Base-by-base conservation (phyloP, 129 eudicot genomes). In the Centaurea solstitialis region DNA sequence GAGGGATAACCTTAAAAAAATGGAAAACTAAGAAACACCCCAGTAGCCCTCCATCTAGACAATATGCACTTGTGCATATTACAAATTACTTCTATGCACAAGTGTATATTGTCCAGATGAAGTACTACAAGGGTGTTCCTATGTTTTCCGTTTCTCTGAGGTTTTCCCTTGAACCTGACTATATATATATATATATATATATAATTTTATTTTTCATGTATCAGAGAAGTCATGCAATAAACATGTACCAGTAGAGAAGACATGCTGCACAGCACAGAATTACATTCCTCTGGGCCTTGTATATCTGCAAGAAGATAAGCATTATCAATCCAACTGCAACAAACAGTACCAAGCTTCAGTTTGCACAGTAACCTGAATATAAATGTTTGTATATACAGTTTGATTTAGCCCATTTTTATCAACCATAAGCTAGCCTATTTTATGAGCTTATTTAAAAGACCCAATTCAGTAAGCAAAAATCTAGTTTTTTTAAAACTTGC, bases 281-380 rank as follows among this genome's bases (percentile, higher is more conserved):
- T 1, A 80, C 90, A 69, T 93, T 93, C 85, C 93, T 88, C 77
- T 93, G 97, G 74, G 97, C 86, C 88, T 93, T 88, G 96, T 83
- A 93, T 70, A 86, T 85, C 93, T 90, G 95, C 87, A 85, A 53
- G 13, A 81, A 37, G 41, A 59, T 67, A 66, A 9, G 1, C 35
- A 47, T 13, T 17, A 77, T 67, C 65, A 65, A 13, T 66, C 45
- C 61, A 81, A 75, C 26, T 66, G 41, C 33, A 39, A 45, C 66
- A 43, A 65, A 45, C 66, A 43, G 43, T 35, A 80, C 22, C 68
- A 64, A 33, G 71, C 37, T 76, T 43, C 37, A 61, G 13, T 76
- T 75, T 62, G 3, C 12, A 18, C 15, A 35, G 59, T 76, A 61
- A 61, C 2, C 20, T 21, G 1, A 10, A 37, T 61, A 47, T 12